phyloP scores from a whole-genome alignment of 129 eudicot genomes.

The Flaveria linearis region DNA sequence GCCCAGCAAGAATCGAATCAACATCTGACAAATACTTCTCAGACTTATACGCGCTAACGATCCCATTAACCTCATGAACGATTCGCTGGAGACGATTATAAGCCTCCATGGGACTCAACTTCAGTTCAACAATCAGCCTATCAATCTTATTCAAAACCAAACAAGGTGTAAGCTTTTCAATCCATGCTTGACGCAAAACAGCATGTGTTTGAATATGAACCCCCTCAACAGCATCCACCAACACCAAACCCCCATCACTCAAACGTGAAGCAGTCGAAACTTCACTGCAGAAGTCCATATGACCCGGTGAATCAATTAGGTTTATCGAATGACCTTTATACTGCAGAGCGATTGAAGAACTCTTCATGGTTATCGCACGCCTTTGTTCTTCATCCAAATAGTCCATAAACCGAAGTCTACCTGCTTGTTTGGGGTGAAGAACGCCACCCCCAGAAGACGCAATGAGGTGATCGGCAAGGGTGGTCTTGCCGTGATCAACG shows the following conservation, averaged over 20 bases:
- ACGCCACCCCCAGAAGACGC: constrained; percentile 89
- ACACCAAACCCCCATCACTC: constrained; percentile 90
- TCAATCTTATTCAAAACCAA: constrained; percentile 94
- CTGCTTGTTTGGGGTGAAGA: constrained; percentile 92
- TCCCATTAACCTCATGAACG: constrained; percentile 89
- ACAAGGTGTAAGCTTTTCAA: constrained; percentile 84
- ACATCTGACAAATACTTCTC: constrained; percentile 96
- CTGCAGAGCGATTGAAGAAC: constrained; percentile 72
- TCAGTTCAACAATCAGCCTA: constrained; percentile 79
- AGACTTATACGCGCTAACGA: constrained; percentile 76
- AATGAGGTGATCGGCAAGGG: constrained; percentile 89
- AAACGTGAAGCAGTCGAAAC: constrained; percentile 93
- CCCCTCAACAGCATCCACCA: constrained; percentile 98
- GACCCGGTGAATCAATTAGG: constrained; percentile 95
- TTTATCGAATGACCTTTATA: constrained; percentile 54
- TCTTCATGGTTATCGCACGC: constrained; percentile 95
- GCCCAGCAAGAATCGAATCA: constrained; percentile 74
- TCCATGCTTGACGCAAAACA: constrained; percentile 94
- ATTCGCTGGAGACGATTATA: constrained; percentile 66
- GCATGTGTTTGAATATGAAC: constrained; percentile 98
- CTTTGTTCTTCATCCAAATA: constrained; percentile 93
- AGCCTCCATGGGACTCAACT: constrained; percentile 89
- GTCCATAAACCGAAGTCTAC: constrained; percentile 82
- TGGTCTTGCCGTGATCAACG: constrained; percentile 97
- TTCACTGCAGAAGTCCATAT: constrained; percentile 98